Evolutionary conservation across 2,329 filamentous ascomycete genomes (phyloP).

Genomic region (Periconia sp.): DNA sequence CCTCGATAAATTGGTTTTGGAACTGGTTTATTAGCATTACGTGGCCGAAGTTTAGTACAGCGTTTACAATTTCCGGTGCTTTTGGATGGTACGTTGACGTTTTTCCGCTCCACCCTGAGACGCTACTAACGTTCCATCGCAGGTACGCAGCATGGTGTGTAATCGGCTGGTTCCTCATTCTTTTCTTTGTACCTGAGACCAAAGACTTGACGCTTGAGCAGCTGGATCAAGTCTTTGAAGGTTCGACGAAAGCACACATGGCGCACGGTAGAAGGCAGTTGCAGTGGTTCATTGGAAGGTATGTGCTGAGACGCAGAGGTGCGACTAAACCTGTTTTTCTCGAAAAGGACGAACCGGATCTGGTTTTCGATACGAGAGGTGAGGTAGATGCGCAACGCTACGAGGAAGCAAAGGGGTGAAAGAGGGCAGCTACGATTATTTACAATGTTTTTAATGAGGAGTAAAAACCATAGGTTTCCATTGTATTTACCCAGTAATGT

Average conservation of each 20-base stretch:
- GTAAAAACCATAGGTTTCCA: too few species aligned
- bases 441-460: too few species aligned
- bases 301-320: constrained; percentile 43
- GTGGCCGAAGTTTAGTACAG: constrained; percentile 54
- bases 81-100: constrained; percentile 61
- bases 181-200: constrained; percentile 44
- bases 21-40: constrained; percentile 58
- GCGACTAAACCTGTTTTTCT: constrained; percentile 43
- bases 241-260: constrained; percentile 45
- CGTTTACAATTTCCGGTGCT: constrained; percentile 63
- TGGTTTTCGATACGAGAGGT: background rate
- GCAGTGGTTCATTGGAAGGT: constrained; percentile 52
- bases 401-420: background rate
- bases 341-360: constrained; percentile 33
- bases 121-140: constrained; percentile 4
- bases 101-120: constrained; percentile 53
- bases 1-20: constrained; percentile 66
- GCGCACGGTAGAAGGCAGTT: constrained; percentile 36
- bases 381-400: constrained; percentile 12
- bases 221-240: constrained; percentile 54
- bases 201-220: constrained; percentile 53
- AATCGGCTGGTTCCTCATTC: constrained; percentile 6
- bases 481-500: too few species aligned
- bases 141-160: constrained; percentile 53
- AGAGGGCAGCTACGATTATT: too few species aligned